Percentiles rank a stretch among this genome's conserved stretches.
Evolutionary conservation across 2,329 filamentous ascomycete genomes (phyloP).

Genomic region (Botrytis galanthina): DNA sequence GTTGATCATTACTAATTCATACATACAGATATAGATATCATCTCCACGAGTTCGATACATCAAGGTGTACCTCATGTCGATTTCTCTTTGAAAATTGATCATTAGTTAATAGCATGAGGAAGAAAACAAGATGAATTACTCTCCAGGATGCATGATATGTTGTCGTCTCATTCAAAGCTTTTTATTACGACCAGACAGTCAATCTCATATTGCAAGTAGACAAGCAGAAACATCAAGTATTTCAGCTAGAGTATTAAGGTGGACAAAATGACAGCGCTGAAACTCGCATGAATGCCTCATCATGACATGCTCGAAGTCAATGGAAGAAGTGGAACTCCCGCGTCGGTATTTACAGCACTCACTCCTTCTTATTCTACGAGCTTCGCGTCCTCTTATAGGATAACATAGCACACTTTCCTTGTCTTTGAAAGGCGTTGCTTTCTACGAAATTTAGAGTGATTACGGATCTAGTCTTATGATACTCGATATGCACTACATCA

Average conservation of each 20-base stretch:
- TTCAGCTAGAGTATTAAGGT: background rate
- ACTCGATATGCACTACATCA: constrained; percentile 28
- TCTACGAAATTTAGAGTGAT: background rate
- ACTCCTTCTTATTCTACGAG: background rate
- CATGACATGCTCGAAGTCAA: background rate
- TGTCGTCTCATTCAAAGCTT: background rate
- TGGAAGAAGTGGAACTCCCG: background rate
- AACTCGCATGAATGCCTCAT: background rate
- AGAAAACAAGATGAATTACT: background rate
- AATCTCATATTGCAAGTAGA: background rate
- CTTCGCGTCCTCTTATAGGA: background rate
- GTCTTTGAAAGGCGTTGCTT: background rate
- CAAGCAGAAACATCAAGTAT: background rate
- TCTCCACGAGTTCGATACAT: constrained; percentile 95
- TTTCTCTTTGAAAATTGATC: constrained; percentile 87
- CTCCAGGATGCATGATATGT: background rate
- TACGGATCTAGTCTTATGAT: constrained; percentile 1
- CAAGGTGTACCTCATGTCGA: constrained; percentile 93
- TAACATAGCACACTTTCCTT: background rate
- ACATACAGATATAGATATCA: constrained; percentile 77
- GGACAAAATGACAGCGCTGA: background rate
- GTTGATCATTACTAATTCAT: constrained; percentile 12
- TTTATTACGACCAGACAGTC: background rate
- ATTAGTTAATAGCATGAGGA: constrained; percentile 30
- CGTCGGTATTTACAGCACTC: background rate